Conservation (phyloP, 768 basidiomycete species). For the Asterophora parasitica region DNA sequence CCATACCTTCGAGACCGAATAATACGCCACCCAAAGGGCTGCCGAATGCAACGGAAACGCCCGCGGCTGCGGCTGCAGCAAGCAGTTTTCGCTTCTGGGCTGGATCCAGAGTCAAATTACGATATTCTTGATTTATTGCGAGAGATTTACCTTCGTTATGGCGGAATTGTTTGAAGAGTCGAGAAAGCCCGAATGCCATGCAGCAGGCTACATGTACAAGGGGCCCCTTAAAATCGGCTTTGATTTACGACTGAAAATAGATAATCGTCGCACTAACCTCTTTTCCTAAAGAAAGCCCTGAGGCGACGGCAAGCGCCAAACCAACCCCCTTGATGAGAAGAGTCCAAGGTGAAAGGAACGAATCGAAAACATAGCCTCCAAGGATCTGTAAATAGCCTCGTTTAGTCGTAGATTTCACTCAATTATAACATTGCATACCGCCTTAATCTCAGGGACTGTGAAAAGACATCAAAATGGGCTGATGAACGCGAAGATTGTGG, state of each 20-base stretch:
- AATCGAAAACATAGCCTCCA: slow-evolving; percentile 81
- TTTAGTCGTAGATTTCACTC: background rate
- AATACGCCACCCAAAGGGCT: slow-evolving; percentile 83
- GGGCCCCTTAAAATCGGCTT: slow-evolving; percentile 49
- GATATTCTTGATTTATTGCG: background rate
- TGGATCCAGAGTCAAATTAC: slow-evolving; percentile 18
- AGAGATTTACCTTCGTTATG: slow-evolving; percentile 63
- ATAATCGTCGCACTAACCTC: slow-evolving; percentile 47
- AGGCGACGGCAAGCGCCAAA: slow-evolving; percentile 78
- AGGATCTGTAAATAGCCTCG: slow-evolving; percentile 49
- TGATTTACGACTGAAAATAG: background rate
- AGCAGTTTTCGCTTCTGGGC: slow-evolving; percentile 79
- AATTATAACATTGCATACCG: slow-evolving; percentile 35
- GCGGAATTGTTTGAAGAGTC: slow-evolving; percentile 65
- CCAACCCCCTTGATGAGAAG: slow-evolving; percentile 82
- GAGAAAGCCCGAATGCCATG: slow-evolving; percentile 66
- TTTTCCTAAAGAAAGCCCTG: slow-evolving; percentile 80
- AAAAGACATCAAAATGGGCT: background rate
- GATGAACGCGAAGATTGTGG: background rate
- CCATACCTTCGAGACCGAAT: slow-evolving; percentile 70
- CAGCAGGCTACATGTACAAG: slow-evolving; percentile 84
- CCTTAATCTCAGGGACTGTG: slow-evolving; percentile 75
- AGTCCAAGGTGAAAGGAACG: slow-evolving; percentile 83
- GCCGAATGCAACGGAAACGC: slow-evolving; percentile 86
- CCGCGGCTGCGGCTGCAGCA: slow-evolving; percentile 80